Conservation (phyloP, 768 basidiomycete species). For the Lentinula aciculospora region DNA sequence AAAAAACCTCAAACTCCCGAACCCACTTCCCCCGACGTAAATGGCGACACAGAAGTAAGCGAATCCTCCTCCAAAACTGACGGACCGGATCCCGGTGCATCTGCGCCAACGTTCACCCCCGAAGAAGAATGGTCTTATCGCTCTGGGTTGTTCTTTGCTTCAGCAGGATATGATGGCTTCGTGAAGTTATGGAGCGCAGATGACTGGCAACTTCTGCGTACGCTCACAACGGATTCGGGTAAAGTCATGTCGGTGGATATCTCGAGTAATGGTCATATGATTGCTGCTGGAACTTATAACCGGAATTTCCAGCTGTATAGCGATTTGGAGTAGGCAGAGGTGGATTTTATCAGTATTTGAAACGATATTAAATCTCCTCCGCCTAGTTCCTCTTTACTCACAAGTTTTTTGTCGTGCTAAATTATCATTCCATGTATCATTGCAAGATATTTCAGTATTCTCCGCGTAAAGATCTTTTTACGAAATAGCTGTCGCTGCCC, state of each 20-base stretch:
- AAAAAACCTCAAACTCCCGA: slow-evolving; percentile 27
- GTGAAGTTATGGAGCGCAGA: slow-evolving; percentile 98
- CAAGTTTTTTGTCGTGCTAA: background rate
- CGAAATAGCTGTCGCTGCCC: too few species aligned
- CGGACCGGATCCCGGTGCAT: slow-evolving; percentile 10
- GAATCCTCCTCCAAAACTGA: slow-evolving; percentile 22
- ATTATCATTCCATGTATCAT: background rate
- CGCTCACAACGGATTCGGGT: slow-evolving; percentile 90
- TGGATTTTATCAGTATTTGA: slow-evolving; percentile 30
- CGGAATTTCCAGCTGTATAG: slow-evolving; percentile 87
- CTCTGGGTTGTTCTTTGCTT: slow-evolving; percentile 89
- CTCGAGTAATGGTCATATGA: slow-evolving; percentile 71
- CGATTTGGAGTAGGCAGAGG: slow-evolving; percentile 16
- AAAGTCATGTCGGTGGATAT: slow-evolving; percentile 99
- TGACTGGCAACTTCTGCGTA: slow-evolving; percentile 91
- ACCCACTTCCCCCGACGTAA: slow-evolving; percentile 19
- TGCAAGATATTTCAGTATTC: too few species aligned
- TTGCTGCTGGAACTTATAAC: slow-evolving; percentile 90
- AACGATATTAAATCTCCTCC: background rate
- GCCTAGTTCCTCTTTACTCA: background rate
- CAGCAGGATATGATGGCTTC: slow-evolving; percentile 89
- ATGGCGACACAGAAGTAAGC: slow-evolving; percentile 44
- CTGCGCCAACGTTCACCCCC: slow-evolving; percentile 24
- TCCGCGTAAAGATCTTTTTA: too few species aligned
- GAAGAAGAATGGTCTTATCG: slow-evolving; percentile 76